Evolutionary conservation across 441 rosid genomes (phyloP).

Genomic region (Erodium moschatum): DNA sequence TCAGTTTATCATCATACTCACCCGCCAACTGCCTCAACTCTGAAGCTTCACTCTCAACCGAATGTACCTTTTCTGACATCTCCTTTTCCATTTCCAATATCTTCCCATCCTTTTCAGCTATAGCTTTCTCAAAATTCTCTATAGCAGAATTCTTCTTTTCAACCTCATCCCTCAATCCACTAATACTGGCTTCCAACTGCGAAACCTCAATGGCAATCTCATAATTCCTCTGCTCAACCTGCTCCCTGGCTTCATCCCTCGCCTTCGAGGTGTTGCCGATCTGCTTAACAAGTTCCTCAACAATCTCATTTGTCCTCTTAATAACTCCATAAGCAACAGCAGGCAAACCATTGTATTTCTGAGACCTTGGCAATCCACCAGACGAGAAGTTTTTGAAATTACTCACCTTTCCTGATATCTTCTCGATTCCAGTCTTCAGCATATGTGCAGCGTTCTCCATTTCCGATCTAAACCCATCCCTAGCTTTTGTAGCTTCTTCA

Average conservation of each 20-base stretch:
- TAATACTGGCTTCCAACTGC: conserved; percentile 73
- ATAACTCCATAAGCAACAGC: conserved; percentile 77
- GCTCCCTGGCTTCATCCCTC: conserved; percentile 76
- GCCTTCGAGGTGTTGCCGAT: conserved; percentile 46
- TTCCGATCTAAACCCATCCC: conserved; percentile 57
- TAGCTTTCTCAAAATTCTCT: conserved; percentile 45
- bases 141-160: conserved; percentile 39
- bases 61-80: conserved; percentile 36
- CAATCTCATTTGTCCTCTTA: conserved; percentile 77
- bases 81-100: conserved; percentile 40
- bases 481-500: conserved; percentile 40
- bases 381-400: conserved; percentile 58
- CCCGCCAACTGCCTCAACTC: conserved; percentile 51
- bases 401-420: conserved; percentile 72
- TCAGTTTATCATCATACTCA: conserved; percentile 64
- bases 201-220: conserved; percentile 94
- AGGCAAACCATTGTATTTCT: conserved; percentile 61
- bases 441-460: conserved; percentile 71
- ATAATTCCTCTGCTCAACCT: conserved; percentile 78
- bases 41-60: conserved; percentile 41
- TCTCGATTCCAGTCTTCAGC: conserved; percentile 90
- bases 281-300: conserved; percentile 78
- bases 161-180: conserved; percentile 59
- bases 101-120: conserved; percentile 49
- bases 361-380: conserved; percentile 67